Evolutionary conservation across 352 stramenopile genomes (phyloP).

Genomic region (Nothophytophthora sp.): DNA sequence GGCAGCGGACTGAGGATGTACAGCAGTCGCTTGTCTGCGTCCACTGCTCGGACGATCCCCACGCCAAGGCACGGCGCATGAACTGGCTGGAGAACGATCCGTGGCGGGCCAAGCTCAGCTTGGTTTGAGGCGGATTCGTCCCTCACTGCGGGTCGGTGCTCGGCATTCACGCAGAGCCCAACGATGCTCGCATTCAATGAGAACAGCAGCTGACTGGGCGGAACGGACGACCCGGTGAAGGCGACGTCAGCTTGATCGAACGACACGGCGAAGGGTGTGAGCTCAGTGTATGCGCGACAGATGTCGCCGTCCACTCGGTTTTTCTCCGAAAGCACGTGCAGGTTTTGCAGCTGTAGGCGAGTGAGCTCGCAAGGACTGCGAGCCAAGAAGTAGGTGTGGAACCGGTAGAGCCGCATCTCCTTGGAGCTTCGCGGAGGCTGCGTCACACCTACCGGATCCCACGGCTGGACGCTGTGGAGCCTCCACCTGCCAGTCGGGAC

Average conservation of each 20-base stretch:
- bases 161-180: slow-evolving; percentile 69
- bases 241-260: slow-evolving; percentile 65
- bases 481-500: slow-evolving; percentile 59
- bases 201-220: slow-evolving; percentile 72
- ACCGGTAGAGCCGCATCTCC: slow-evolving; percentile 78
- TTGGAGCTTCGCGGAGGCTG: slow-evolving; percentile 78
- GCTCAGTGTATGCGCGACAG: slow-evolving; percentile 44
- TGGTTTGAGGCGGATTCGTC: slow-evolving; percentile 3
- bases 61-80: slow-evolving; percentile 70
- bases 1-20: slow-evolving; percentile 74
- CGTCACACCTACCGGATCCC: slow-evolving; percentile 61
- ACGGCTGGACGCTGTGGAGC: slow-evolving; percentile 63
- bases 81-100: slow-evolving; percentile 52
- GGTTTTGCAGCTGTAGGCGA: slow-evolving; percentile 55
- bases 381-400: slow-evolving; percentile 82
- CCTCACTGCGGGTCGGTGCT: slow-evolving; percentile 24
- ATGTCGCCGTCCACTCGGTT: slow-evolving; percentile 61
- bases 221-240: slow-evolving; percentile 59
- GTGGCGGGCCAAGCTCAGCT: slow-evolving; percentile 29
- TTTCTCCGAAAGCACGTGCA: slow-evolving; percentile 73
- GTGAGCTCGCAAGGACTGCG: slow-evolving; percentile 30
- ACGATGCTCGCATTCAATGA: slow-evolving; percentile 76
- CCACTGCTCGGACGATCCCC: slow-evolving; percentile 66
- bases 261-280: slow-evolving; percentile 49
- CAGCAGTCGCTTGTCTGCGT: slow-evolving; percentile 50